Percentiles rank a stretch among this genome's conserved stretches.
Evolutionary conservation across 192 early-diverging fungal genomes (phyloP).

Genomic region (Coemansia sp.): DNA sequence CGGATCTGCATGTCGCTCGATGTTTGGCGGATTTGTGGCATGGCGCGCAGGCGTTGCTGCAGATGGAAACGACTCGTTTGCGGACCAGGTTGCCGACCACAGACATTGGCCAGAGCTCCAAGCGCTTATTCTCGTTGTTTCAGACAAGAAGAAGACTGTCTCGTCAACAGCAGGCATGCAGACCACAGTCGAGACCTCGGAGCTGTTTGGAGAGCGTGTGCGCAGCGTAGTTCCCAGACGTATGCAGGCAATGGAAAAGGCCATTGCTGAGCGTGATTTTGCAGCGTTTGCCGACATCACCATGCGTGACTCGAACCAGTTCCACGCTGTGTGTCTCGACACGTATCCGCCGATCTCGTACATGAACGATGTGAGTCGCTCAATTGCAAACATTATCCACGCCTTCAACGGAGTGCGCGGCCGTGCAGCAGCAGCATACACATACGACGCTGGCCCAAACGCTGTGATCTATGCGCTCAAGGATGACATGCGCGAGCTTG

Average conservation of each 20-base stretch:
- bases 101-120: slow-evolving; percentile 96
- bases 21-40: slow-evolving; percentile 98
- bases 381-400: slow-evolving; percentile 80
- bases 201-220: slow-evolving; percentile 82
- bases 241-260: slow-evolving; percentile 87
- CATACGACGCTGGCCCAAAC: slow-evolving; percentile 98
- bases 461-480: slow-evolving; percentile 90
- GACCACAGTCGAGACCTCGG: slow-evolving; percentile 88
- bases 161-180: slow-evolving; percentile 98
- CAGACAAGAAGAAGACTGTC: slow-evolving; percentile 87
- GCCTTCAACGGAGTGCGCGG: slow-evolving; percentile 70
- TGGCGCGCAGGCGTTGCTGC: slow-evolving; percentile 86
- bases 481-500: slow-evolving; percentile 81
- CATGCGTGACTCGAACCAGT: slow-evolving; percentile 98
- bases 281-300: slow-evolving; percentile 89
- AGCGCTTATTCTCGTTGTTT: slow-evolving; percentile 91
- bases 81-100: slow-evolving; percentile 88
- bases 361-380: slow-evolving; percentile 91
- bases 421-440: slow-evolving; percentile 86
- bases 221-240: slow-evolving; percentile 81
- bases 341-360: slow-evolving; percentile 98
- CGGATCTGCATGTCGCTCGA: slow-evolving; percentile 94
- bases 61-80: slow-evolving; percentile 86
- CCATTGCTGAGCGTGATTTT: slow-evolving; percentile 84
- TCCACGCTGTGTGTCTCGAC: slow-evolving; percentile 98